Evolutionary conservation across 2,329 filamentous ascomycete genomes (phyloP).

Genomic region (Colletotrichum endophyticum): DNA sequence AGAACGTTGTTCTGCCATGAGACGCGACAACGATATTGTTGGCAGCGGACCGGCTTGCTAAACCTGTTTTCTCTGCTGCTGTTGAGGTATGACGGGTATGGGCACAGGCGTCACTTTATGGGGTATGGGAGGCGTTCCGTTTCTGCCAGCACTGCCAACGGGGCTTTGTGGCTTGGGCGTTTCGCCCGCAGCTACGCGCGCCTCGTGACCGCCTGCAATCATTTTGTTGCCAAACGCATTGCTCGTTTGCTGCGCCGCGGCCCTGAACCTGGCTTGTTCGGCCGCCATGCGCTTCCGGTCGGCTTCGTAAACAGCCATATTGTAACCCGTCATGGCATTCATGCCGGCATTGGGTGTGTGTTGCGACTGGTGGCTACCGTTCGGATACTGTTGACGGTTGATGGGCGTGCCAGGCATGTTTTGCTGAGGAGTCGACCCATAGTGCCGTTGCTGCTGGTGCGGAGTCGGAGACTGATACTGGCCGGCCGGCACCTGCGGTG

Average conservation of each 20-base stretch:
- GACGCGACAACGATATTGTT: background rate
- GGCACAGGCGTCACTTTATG: slow-evolving; percentile 50
- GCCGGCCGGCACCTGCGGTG: slow-evolving; percentile 46
- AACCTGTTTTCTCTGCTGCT: slow-evolving; percentile 28
- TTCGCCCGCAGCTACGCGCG: slow-evolving; percentile 36
- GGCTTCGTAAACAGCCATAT: slow-evolving; percentile 4
- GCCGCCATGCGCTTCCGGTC: slow-evolving; percentile 37
- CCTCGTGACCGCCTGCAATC: slow-evolving; percentile 48
- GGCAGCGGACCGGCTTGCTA: background rate
- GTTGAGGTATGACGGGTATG: slow-evolving; percentile 45
- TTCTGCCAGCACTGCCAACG: slow-evolving; percentile 21
- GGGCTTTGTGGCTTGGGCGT: slow-evolving; percentile 38
- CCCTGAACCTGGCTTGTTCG: slow-evolving; percentile 55
- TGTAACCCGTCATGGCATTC: slow-evolving; percentile 10
- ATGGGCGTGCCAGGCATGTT: slow-evolving; percentile 28
- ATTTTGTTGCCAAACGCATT: slow-evolving; percentile 46
- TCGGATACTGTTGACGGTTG: slow-evolving; percentile 33
- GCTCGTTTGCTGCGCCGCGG: slow-evolving; percentile 48
- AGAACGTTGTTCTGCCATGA: background rate
- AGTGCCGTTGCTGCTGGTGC: slow-evolving; percentile 21
- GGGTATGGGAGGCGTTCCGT: slow-evolving; percentile 39
- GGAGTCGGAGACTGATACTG: slow-evolving; percentile 39
- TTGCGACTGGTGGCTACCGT: slow-evolving; percentile 36
- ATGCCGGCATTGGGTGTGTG: slow-evolving; percentile 31
- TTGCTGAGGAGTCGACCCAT: slow-evolving; percentile 27